These are phyloP conservation scores for bread wheat (Triticum aestivum) DNA, from an alignment of 176 grass and related monocot species.

Conservation along the genomic window DNA sequence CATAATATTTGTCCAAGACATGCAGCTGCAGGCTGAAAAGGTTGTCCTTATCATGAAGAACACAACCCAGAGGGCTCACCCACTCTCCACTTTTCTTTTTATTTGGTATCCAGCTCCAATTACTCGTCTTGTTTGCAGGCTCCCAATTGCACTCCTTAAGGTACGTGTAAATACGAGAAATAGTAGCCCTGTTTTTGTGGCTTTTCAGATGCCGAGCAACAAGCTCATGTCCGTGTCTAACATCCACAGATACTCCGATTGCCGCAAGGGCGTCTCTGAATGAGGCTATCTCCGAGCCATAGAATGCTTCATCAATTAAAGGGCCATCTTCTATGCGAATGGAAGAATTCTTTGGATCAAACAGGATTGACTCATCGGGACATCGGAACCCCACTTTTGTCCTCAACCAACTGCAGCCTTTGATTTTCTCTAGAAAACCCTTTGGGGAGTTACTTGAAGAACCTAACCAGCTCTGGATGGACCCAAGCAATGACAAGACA, in stretches of 20 bases:
- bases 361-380: slow-evolving; percentile 61
- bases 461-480: slow-evolving; percentile 21
- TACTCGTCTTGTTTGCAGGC: slow-evolving; percentile 12
- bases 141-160: slow-evolving; percentile 50
- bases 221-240: slow-evolving; percentile 12
- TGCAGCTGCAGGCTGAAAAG: slow-evolving; percentile 50
- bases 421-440: slow-evolving; percentile 39
- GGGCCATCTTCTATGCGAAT: slow-evolving; percentile 52
- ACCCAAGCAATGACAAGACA: slow-evolving; percentile 42
- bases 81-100: slow-evolving; percentile 38
- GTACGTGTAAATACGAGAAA: slow-evolving; percentile 59
- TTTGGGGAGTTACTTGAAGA: background rate
- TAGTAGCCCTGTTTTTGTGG: slow-evolving; percentile 42
- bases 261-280: slow-evolving; percentile 38
- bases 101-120: slow-evolving; percentile 70
- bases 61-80: slow-evolving; percentile 47
- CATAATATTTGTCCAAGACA: slow-evolving; percentile 66
- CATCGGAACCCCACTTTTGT: slow-evolving; percentile 51
- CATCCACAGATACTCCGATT: slow-evolving; percentile 58
- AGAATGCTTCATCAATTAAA: slow-evolving; percentile 78
- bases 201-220: slow-evolving; percentile 46
- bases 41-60: slow-evolving; percentile 44
- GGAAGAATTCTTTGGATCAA: slow-evolving; percentile 42
- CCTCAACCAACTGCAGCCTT: slow-evolving; percentile 48
- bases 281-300: slow-evolving; percentile 41